Evolutionary conservation across 169 alveolate species (phyloP).

Genomic region (Plasmodium gonderi): DNA sequence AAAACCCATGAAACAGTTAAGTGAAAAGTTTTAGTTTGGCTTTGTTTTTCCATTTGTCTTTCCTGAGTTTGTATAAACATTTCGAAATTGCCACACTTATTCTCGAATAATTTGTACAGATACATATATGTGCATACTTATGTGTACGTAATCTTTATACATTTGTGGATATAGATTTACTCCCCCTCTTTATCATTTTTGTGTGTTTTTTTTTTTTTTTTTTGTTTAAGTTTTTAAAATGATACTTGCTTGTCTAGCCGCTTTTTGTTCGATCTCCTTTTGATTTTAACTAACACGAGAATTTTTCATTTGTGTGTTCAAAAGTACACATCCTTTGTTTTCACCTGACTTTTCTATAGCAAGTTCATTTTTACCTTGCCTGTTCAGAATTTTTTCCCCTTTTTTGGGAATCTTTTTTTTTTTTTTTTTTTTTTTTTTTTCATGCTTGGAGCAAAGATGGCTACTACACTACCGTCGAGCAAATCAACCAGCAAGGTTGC

Average conservation of each 20-base stretch:
- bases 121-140: no score
- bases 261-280: no score
- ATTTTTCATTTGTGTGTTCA: background rate
- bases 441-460: constrained; percentile 1
- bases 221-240: no score
- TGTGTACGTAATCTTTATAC: background rate
- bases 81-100: no score
- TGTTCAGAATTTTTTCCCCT: constrained; percentile 20
- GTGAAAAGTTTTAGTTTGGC: background rate
- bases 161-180: background rate
- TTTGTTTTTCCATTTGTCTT: background rate
- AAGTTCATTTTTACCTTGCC: background rate
- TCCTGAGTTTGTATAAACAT: no score
- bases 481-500: constrained; percentile 60
- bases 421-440: constrained; percentile 16
- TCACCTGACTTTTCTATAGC: background rate
- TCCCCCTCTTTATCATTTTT: no score
- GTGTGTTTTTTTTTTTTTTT: no score
- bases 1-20: background rate
- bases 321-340: constrained; percentile 1
- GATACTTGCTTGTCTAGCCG: background rate
- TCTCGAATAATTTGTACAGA: no score
- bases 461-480: constrained; percentile 60
- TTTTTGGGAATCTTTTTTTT: background rate
- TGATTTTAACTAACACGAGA: background rate